phyloP scores from a whole-genome alignment of 1,284 basidiomycete genomes.

The Ustilago shanxiensis region DNA sequence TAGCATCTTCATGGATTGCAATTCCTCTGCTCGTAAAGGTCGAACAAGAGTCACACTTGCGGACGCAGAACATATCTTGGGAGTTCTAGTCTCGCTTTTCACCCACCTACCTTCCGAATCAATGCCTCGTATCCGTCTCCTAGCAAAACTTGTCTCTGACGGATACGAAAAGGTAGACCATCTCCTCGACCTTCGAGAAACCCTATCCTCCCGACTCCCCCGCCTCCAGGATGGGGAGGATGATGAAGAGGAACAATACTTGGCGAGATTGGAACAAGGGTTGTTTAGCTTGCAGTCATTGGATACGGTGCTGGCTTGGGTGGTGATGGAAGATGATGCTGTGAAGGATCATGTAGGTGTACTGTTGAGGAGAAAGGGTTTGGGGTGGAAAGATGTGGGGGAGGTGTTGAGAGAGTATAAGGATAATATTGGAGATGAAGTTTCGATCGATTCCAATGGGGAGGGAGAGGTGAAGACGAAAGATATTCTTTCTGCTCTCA shows the following conservation, averaged over 20 bases:
- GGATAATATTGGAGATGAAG: conserved; percentile 59
- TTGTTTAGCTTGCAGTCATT: conserved; percentile 88
- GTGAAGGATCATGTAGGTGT: conserved; percentile 42
- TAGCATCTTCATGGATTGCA: conserved; percentile 84
- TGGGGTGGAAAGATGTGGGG: conserved; percentile 29
- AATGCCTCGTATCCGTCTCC: conserved; percentile 81
- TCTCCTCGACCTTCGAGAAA: conserved; percentile 86
- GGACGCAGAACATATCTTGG: conserved; percentile 87
- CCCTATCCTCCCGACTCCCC: conserved; percentile 75
- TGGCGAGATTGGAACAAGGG: conserved; percentile 85
- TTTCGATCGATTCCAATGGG: conserved; percentile 13
- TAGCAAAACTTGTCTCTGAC: conserved; percentile 92
- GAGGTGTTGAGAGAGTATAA: conserved; percentile 53
- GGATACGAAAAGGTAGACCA: conserved; percentile 94
- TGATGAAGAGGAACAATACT: conserved; percentile 79
- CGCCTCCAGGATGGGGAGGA: conserved; percentile 74
- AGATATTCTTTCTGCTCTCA: conserved; percentile 59
- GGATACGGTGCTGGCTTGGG: conserved; percentile 94
- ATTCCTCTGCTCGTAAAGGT: neutral
- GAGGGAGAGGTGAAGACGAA: conserved; percentile 20
- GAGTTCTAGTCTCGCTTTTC: conserved; percentile 88
- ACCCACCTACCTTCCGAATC: conserved; percentile 90
- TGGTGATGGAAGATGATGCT: conserved; percentile 97
- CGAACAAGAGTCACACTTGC: conserved; percentile 65
- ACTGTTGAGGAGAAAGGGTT: conserved; percentile 34